These are phyloP conservation scores for Debaryomyces subglobosus DNA, from an alignment of 1,139 yeast species.

Conservation along the genomic window DNA sequence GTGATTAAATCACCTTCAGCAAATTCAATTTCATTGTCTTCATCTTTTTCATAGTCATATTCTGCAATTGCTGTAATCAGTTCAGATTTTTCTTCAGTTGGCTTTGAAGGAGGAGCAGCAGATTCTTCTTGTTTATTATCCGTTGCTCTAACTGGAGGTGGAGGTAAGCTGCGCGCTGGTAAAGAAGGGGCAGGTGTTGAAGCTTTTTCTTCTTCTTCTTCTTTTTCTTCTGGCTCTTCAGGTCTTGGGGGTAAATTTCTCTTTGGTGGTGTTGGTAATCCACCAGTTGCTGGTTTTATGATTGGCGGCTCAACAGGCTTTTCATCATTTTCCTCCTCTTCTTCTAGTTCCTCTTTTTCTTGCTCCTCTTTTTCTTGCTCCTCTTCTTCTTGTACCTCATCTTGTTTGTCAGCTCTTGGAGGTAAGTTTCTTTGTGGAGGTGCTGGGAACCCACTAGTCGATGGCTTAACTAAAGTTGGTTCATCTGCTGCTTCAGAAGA, in stretches of 20 bases:
- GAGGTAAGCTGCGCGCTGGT: constrained; percentile 25
- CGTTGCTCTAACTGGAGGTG: constrained; percentile 19
- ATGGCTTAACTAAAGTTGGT: constrained; percentile 27
- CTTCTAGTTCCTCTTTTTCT: background rate
- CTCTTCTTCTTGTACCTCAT: background rate
- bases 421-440: constrained; percentile 29
- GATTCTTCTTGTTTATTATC: constrained; percentile 22
- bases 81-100: constrained; percentile 18
- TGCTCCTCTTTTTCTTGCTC: background rate
- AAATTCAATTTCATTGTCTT: constrained; percentile 72
- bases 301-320: constrained; percentile 16
- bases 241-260: constrained; percentile 22
- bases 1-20: constrained; percentile 65
- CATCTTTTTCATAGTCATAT: constrained; percentile 71
- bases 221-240: background rate
- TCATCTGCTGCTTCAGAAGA: constrained; percentile 25
- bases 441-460: constrained; percentile 9
- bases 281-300: constrained; percentile 13
- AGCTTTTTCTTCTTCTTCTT: constrained; percentile 19
- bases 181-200: constrained; percentile 19
- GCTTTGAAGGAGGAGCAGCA: constrained; percentile 20
- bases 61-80: constrained; percentile 57
- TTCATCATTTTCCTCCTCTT: constrained; percentile 12
- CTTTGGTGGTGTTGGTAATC: constrained; percentile 28
- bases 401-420: constrained; percentile 3